Evolutionary conservation across 345 rosid species (phyloP).

Genomic region (Eucalyptus tenuipes): DNA sequence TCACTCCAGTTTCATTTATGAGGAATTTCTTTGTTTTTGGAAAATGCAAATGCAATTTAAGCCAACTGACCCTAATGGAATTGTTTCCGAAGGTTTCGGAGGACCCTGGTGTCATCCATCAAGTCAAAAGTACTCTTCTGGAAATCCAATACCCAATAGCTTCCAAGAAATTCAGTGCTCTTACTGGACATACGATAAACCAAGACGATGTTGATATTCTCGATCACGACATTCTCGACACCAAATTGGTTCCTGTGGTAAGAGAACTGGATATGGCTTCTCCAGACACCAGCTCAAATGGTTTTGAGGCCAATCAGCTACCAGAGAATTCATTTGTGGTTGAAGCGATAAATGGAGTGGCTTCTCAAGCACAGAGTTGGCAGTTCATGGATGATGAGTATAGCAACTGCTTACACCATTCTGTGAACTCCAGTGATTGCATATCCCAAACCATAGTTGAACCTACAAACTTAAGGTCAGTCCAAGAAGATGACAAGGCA

Average conservation of each 20-base stretch:
- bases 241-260: conserved; percentile 18
- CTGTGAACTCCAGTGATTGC: conserved; percentile 64
- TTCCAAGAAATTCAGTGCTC: conserved; percentile 14
- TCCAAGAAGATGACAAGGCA: neutral
- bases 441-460: conserved; percentile 60
- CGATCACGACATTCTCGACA: conserved; percentile 18
- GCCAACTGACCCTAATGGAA: neutral
- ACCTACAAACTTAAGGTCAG: conserved; percentile 11
- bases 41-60: neutral
- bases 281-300: conserved; percentile 26
- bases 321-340: conserved; percentile 44
- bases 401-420: conserved; percentile 51
- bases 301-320: conserved; percentile 22
- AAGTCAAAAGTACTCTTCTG: conserved; percentile 43
- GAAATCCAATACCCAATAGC: conserved; percentile 27
- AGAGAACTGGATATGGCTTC: conserved; percentile 36
- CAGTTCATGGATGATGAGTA: conserved; percentile 61
- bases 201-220: conserved; percentile 8
- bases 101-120: conserved; percentile 54
- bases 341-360: conserved; percentile 41
- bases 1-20: neutral
- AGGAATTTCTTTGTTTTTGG: neutral
- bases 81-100: conserved; percentile 49
- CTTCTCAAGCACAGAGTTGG: conserved; percentile 69
- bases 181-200: neutral